Conservation (phyloP, 495 filamentous ascomycete genomes). For the Emericellopsis terricola region DNA sequence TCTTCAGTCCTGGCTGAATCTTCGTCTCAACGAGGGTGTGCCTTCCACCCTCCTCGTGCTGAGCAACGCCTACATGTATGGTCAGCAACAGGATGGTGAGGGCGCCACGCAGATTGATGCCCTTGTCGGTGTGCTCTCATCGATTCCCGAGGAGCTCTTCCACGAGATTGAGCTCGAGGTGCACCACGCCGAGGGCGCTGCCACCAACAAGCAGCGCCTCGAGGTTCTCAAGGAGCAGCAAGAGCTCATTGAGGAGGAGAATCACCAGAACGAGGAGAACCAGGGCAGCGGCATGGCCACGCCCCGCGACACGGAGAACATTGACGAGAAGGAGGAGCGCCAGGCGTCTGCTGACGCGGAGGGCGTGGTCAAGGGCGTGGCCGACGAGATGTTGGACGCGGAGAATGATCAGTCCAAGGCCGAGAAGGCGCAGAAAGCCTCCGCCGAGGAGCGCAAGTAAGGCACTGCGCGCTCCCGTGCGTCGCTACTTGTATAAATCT, state of each 20-base stretch:
- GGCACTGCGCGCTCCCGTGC: too few species aligned
- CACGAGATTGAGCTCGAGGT: conserved; percentile 99
- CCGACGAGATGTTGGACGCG: conserved; percentile 24
- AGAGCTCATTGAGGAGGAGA: conserved; percentile 94
- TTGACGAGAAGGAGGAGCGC: conserved; percentile 39
- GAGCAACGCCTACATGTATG: conserved; percentile 95
- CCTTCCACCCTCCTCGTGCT: conserved; percentile 90
- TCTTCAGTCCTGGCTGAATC: conserved; percentile 84
- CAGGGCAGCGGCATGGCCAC: conserved; percentile 50
- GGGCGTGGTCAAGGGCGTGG: conserved; percentile 19
- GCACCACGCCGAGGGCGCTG: conserved; percentile 88
- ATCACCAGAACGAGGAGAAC: conserved; percentile 68
- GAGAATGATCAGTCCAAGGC: conserved; percentile 17
- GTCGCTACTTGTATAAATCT: too few species aligned
- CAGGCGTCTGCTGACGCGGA: conserved; percentile 17
- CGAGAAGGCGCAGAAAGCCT: conserved; percentile 8
- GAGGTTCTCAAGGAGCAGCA: conserved; percentile 98
- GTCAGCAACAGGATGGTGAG: conserved; percentile 50
- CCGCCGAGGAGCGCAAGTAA: conserved; percentile 3
- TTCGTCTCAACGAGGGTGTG: conserved; percentile 80
- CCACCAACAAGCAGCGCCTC: conserved; percentile 97
- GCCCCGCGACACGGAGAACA: conserved; percentile 74
- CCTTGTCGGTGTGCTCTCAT: conserved; percentile 75
- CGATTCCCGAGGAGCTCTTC: conserved; percentile 95
- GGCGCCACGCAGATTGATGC: conserved; percentile 86